A percentile compares a stretch with the other conserved stretches of the same genome.
Conservation (phyloP, 148 eudicot genomes). For the Rhododendron vialii region DNA sequence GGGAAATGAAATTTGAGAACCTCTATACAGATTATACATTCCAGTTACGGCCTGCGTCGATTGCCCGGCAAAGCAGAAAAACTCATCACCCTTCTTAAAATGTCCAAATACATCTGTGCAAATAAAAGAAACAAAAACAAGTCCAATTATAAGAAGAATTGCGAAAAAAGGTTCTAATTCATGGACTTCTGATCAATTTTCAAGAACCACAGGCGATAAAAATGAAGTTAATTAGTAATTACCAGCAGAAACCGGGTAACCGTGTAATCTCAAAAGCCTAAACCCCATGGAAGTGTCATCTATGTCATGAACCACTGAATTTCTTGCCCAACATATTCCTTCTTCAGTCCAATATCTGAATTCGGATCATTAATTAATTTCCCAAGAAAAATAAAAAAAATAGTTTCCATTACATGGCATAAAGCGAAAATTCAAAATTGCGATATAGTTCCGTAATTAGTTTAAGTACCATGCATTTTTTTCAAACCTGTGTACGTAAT, state of each 20-base stretch:
- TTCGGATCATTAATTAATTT: background rate
- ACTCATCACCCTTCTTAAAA: constrained; percentile 49
- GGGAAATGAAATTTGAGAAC: constrained; percentile 50
- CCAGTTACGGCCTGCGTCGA: constrained; percentile 46
- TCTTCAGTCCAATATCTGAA: constrained; percentile 68
- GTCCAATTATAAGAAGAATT: background rate
- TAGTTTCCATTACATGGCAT: background rate
- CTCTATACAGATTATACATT: constrained; percentile 49
- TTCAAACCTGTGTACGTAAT: constrained; percentile 43
- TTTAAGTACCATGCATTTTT: background rate
- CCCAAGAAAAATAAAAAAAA: background rate
- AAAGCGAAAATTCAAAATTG: background rate
- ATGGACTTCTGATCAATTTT: background rate
- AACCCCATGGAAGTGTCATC: constrained; percentile 93
- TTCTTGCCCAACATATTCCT: constrained; percentile 86
- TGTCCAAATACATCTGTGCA: constrained; percentile 51
- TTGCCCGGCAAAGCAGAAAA: constrained; percentile 50
- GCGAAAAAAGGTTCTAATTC: background rate
- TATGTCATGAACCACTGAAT: constrained; percentile 60
- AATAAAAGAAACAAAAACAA: background rate
- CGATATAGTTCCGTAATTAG: background rate
- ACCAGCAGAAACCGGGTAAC: constrained; percentile 68
- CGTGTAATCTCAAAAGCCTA: constrained; percentile 70
- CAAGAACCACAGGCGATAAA: background rate
- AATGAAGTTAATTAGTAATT: background rate